Percentiles rank a stretch among this genome's conserved stretches.
Conservation (phyloP, 306 rosid species). For the Ziziphus jujuba region DNA sequence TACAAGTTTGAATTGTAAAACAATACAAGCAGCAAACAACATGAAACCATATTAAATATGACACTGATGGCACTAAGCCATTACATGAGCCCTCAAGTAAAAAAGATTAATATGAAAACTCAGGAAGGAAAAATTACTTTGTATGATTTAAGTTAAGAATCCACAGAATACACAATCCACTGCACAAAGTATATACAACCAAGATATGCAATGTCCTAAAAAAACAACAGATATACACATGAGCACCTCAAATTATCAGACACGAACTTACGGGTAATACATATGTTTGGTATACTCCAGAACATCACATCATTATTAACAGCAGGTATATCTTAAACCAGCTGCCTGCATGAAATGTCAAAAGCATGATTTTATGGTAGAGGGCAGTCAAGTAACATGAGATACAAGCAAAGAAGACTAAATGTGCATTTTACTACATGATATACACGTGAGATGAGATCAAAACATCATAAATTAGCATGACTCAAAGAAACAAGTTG, state of each 20-base stretch:
- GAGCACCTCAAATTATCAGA: neutral
- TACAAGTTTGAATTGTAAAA: neutral
- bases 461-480: neutral
- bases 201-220: neutral
- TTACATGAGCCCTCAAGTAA: neutral
- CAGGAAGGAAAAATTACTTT: neutral
- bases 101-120: slow-evolving; percentile 2
- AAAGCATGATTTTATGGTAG: slow-evolving; percentile 5
- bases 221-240: neutral
- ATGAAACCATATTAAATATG: too few species aligned
- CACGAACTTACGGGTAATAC: slow-evolving; percentile 29
- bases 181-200: neutral
- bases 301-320: slow-evolving; percentile 27
- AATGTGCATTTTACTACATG: neutral
- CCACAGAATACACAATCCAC: neutral
- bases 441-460: neutral
- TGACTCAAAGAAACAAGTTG: neutral
- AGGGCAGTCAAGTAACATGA: neutral
- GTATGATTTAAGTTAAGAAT: neutral
- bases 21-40: neutral
- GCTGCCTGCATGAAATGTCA: slow-evolving; percentile 29
- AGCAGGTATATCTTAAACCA: slow-evolving; percentile 26
- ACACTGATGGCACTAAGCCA: too few species aligned
- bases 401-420: neutral
- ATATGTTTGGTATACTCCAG: slow-evolving; percentile 19